Conservation (phyloP, 179 eudicot species). For the Silene noctiflora region DNA sequence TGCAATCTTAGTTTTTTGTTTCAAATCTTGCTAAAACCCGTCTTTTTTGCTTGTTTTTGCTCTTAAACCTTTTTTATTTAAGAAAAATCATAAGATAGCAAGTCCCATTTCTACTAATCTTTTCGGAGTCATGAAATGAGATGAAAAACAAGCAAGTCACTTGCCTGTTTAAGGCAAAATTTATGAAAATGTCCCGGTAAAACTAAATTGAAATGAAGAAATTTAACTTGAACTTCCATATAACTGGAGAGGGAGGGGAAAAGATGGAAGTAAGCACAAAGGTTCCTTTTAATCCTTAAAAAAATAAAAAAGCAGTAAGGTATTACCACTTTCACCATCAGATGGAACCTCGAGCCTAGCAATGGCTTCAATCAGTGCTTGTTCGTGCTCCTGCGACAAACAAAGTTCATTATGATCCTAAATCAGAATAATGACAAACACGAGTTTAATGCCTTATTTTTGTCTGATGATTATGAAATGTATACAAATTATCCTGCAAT, state of each 20-base stretch:
- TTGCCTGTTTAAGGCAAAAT: too few species aligned
- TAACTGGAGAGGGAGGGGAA: neutral
- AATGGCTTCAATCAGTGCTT: conserved; percentile 65
- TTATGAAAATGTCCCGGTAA: too few species aligned
- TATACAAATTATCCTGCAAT: neutral
- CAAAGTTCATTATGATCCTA: conserved; percentile 9
- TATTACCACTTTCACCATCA: conserved; percentile 63
- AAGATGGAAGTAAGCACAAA: neutral
- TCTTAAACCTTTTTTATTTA: too few species aligned
- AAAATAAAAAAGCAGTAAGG: conserved; percentile 31
- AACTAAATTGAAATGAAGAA: too few species aligned
- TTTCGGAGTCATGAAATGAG: too few species aligned
- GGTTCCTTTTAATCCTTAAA: conserved; percentile 14
- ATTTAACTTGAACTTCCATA: conserved; percentile 14
- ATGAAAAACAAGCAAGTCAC: too few species aligned
- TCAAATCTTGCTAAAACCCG: too few species aligned
- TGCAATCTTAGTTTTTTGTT: too few species aligned
- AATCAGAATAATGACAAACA: neutral
- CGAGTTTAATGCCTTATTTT: neutral
- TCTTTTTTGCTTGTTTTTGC: too few species aligned
- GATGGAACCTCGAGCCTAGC: conserved; percentile 59
- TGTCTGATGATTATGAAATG: neutral
- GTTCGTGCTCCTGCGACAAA: conserved; percentile 60
- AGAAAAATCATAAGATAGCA: too few species aligned
- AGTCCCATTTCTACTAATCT: too few species aligned